Evolutionary conservation across 495 filamentous ascomycete genomes (phyloP).

Genomic region (Neurospora africana): DNA sequence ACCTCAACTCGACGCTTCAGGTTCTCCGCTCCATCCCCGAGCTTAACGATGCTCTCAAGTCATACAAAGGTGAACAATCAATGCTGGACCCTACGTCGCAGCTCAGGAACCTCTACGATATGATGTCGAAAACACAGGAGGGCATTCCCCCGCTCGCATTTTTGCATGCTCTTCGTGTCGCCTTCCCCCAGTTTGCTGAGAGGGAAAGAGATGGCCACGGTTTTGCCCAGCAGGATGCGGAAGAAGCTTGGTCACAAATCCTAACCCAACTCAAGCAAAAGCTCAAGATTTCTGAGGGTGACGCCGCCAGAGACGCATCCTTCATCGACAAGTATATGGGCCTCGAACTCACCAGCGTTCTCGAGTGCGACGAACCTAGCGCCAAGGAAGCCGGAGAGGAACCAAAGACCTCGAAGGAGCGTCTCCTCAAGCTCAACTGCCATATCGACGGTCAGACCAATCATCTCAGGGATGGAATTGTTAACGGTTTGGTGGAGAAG

Average conservation of each 20-base stretch:
- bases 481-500: constrained; percentile 71
- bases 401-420: constrained; percentile 52
- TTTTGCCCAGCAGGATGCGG: constrained; percentile 93
- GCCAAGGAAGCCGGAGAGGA: constrained; percentile 69
- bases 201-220: constrained; percentile 67
- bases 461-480: constrained; percentile 78
- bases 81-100: constrained; percentile 68
- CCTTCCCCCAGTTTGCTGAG: constrained; percentile 93
- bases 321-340: constrained; percentile 88
- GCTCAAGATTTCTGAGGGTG: constrained; percentile 52
- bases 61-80: constrained; percentile 42
- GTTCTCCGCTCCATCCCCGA: constrained; percentile 82
- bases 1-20: constrained; percentile 94
- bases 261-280: constrained; percentile 74
- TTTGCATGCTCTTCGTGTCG: constrained; percentile 64
- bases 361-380: constrained; percentile 73
- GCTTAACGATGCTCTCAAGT: constrained; percentile 66
- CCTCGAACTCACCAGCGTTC: constrained; percentile 63
- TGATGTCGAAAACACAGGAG: constrained; percentile 86
- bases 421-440: constrained; percentile 89
- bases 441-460: constrained; percentile 81
- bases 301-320: constrained; percentile 42
- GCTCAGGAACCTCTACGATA: constrained; percentile 78
- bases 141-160: constrained; percentile 81
- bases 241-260: constrained; percentile 97